phyloP scores from a whole-genome alignment of 1,284 basidiomycete genomes.

The Exsudoporus floridanus region DNA sequence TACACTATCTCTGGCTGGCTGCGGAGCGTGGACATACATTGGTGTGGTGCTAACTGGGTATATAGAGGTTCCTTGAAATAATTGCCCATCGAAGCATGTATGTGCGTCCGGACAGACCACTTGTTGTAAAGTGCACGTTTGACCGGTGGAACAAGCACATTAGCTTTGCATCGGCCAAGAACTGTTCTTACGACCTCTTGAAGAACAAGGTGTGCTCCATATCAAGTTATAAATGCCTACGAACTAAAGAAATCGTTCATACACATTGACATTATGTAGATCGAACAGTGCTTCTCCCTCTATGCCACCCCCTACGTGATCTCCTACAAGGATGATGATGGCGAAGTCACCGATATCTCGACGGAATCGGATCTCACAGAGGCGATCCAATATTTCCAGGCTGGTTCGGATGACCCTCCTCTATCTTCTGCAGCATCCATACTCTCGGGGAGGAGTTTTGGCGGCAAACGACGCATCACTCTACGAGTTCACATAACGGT shows the following conservation, averaged over 20 bases:
- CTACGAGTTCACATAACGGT: constrained; percentile 73
- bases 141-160: constrained; percentile 74
- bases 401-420: constrained; percentile 64
- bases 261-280: constrained; percentile 42
- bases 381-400: constrained; percentile 82
- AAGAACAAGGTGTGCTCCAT: constrained; percentile 55
- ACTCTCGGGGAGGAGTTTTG: constrained; percentile 68
- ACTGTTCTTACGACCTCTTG: constrained; percentile 73
- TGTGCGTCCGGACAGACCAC: constrained; percentile 57
- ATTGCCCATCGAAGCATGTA: constrained; percentile 29
- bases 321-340: constrained; percentile 84
- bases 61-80: background rate
- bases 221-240: background rate
- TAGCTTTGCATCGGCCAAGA: constrained; percentile 71
- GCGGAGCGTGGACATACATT: constrained; percentile 23
- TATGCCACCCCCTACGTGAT: constrained; percentile 67
- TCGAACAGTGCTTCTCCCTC: constrained; percentile 82
- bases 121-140: constrained; percentile 78
- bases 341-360: constrained; percentile 67
- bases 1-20: constrained; percentile 4
- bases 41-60: background rate
- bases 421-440: constrained; percentile 70
- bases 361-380: constrained; percentile 78
- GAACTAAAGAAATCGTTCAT: background rate
- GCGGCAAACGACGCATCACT: constrained; percentile 69